phyloP scores from a whole-genome alignment of 768 basidiomycete genomes.

The Clavaria fumosa region DNA sequence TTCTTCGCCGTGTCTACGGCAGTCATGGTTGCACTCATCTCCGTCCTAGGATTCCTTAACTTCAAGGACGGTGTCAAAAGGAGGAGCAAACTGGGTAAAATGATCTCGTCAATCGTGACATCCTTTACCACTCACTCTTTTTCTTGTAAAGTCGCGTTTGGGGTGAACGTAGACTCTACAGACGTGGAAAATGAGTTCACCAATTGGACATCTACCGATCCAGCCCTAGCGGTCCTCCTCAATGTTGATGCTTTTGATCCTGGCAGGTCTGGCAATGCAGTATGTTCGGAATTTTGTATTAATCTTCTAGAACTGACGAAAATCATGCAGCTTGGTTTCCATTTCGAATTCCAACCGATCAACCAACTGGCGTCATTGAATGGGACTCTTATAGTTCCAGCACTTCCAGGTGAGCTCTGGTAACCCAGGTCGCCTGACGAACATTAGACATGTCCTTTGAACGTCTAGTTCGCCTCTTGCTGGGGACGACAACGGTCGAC shows the following conservation, averaged over 20 bases:
- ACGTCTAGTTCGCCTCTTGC: neutral
- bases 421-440: neutral
- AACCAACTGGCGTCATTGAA: too few species aligned
- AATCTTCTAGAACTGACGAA: neutral
- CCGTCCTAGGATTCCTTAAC: neutral
- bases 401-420: too few species aligned
- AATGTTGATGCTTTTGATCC: neutral
- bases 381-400: too few species aligned
- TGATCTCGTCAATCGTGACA: too few species aligned
- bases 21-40: conserved; percentile 2
- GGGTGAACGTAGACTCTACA: too few species aligned
- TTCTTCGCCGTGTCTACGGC: conserved; percentile 2
- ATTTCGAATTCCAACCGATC: too few species aligned
- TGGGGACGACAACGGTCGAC: neutral
- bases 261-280: neutral
- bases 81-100: neutral
- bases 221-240: neutral
- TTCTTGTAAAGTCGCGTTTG: too few species aligned
- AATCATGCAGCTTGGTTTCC: too few species aligned
- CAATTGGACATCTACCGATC: too few species aligned
- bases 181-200: too few species aligned
- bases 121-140: too few species aligned
- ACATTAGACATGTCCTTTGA: too few species aligned
- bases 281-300: neutral
- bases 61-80: conserved; percentile 3